Base-by-base conservation (phyloP, 805 yeast species). In the Ogataea ramenticola region DNA sequence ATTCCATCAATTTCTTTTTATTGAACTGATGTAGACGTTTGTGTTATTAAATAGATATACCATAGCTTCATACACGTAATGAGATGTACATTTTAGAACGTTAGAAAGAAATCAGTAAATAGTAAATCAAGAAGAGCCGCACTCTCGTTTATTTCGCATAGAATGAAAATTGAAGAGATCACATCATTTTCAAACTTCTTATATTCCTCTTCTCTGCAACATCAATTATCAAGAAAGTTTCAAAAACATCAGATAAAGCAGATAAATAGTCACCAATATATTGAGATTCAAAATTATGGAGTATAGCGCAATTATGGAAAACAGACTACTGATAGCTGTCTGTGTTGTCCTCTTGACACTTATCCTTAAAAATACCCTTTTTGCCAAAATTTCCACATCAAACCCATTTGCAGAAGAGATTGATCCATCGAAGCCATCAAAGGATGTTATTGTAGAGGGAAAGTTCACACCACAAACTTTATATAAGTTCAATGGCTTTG, bases 401-500 rank as follows among this genome's bases (percentile, higher is more conserved):
- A 51, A 55, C 22, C 43, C 43, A n/a, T 37, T 55, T 6, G 56
- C 46, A 29, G 21, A 34, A 4, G 61, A 60, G 33, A 59, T 60
- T 38, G 61, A 60, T 37, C 55, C 58, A 2, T 43, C 47, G 9
- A 49, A 44, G 7, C 11, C 34, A 3, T 45, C 20, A 10, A 43
- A 50, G 22, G 60, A 53, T 30, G 59, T 64, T 10, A 50, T 61
- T 15, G 51, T 65, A 12, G 64, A 60, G 37, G 54, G 58, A 19
- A 58, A 74, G 39, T 91, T 83, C 66, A 87, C 90, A 9, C 97
- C 97, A 24, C 61, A 68, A 44, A 75, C 86, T 2, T 68, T 91
- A 22, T 76, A 77, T 45, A 81, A 80, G 53, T 89, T 67, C 68
- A 88, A 91, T 61, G 98, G 98, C 1, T 76, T 69, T 43, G 88